Evolutionary conservation across 1,284 basidiomycete genomes (phyloP), one percentile per base, ranked within the genome.

Genomic region (Lignosus rhinocerotis): DNA sequence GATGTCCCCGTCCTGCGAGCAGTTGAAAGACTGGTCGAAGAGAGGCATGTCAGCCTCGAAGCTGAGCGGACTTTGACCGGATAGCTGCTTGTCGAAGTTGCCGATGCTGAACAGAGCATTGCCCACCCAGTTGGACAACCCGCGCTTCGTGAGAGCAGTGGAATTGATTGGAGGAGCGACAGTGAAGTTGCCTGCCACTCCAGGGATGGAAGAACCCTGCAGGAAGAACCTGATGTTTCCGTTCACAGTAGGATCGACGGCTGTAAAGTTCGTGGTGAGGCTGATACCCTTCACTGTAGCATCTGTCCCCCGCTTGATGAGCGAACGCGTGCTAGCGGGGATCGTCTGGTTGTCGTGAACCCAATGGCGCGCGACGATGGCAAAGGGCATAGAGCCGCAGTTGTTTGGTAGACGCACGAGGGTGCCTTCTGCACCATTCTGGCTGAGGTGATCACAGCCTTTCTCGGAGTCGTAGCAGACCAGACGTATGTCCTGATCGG

Each of bases 301-400:
- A 8, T 69, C 58, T 0, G 59, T 59, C 5, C 71, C 75, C 62
- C 74, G 72, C 17, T 64, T 63, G 21, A 81, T 60, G 30, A 70
- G 66, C 2, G 62, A 52, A 2, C 70, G 67, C 33, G 78, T 57
- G 39, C 53, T 50, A 0, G 63, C 50, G 0, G 81, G 80, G 19
- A 83, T 68, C 3, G 75, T 72, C 64, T 83, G 82, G 62, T 75
- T 62, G 34, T 72, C 64, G 7, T 78, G 69, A 11, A 75, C 66
- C 73, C 73, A 78, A 3, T 77, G 71, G 9, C 69, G 70, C 0
- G 79, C 75, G n/a, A 85, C 75, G 9, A 80, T 73, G 1, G 81
- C 82, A 64, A 85, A 85, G 0, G 82, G 77, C 55, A 71, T 75
- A 46, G 66, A 65, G 14, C 79, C 80, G 58, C 82, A 84, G 82